A percentile compares a stretch with the other conserved stretches of the same genome.
phyloP scores from a whole-genome alignment of 768 basidiomycete genomes.

The Grammothele lineata region DNA sequence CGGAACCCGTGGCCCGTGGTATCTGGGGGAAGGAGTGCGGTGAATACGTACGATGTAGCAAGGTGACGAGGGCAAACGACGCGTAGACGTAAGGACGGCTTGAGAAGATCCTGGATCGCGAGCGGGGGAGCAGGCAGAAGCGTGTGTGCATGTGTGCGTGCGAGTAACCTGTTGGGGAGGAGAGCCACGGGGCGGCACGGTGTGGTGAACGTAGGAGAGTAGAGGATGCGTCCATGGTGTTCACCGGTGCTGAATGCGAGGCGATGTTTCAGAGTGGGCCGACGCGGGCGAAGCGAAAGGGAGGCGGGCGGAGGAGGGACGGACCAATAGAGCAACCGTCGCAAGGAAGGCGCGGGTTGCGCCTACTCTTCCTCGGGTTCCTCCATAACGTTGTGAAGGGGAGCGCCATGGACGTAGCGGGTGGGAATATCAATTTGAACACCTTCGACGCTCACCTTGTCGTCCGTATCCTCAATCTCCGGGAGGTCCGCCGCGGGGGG shows the following conservation, averaged over 20 bases:
- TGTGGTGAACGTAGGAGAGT: too few species aligned
- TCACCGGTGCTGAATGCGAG: slow-evolving; percentile 18
- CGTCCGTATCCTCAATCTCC: slow-evolving; percentile 17
- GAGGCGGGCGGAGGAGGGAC: slow-evolving; percentile 1
- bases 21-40: slow-evolving; percentile 13
- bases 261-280: slow-evolving; percentile 16
- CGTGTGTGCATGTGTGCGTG: not conserved
- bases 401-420: slow-evolving; percentile 80
- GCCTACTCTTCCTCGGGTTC: slow-evolving; percentile 44
- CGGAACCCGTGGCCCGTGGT: slow-evolving; percentile 11
- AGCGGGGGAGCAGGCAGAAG: not conserved
- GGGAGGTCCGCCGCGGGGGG: slow-evolving; percentile 19
- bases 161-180: not conserved
- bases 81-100: not conserved
- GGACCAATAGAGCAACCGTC: slow-evolving; percentile 7
- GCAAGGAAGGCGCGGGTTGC: slow-evolving; percentile 6
- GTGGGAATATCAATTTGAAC: slow-evolving; percentile 16
- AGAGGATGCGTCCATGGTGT: slow-evolving; percentile 3
- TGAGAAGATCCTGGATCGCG: too few species aligned
- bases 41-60: slow-evolving; percentile 12
- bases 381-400: slow-evolving; percentile 81
- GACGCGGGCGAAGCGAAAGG: slow-evolving; percentile 7
- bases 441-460: slow-evolving; percentile 16
- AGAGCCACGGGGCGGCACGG: too few species aligned
- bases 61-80: not conserved